A percentile compares a stretch with the other conserved stretches of the same genome.
Evolutionary conservation across 306 rosid species (phyloP).

Genomic region (Gastrolobium villosum): DNA sequence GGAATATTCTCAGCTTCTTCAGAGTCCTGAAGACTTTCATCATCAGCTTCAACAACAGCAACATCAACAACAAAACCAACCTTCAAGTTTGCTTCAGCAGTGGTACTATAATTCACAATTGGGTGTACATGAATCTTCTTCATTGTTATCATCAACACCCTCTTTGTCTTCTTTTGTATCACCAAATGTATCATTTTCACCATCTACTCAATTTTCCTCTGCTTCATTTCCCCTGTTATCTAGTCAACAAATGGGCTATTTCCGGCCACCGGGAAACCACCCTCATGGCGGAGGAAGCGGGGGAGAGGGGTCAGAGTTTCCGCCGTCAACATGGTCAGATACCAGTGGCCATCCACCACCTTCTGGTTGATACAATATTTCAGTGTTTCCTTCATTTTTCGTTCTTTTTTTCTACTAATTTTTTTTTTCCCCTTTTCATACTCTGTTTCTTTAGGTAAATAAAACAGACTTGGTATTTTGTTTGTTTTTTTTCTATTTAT

Average conservation of each 20-base stretch:
- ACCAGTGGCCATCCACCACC: slow-evolving; percentile 65
- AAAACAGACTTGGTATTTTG: neutral
- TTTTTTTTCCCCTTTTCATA: slow-evolving; percentile 25
- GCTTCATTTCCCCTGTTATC: slow-evolving; percentile 71
- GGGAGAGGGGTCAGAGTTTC: slow-evolving; percentile 36
- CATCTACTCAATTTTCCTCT: slow-evolving; percentile 62
- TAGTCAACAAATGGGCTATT: slow-evolving; percentile 54
- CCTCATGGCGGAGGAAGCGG: slow-evolving; percentile 42
- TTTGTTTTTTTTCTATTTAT: slow-evolving; percentile 10
- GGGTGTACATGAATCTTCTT: slow-evolving; percentile 61
- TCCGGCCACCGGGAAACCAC: slow-evolving; percentile 55
- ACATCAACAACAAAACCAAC: slow-evolving; percentile 20
- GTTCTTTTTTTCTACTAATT: neutral
- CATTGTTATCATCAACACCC: slow-evolving; percentile 45
- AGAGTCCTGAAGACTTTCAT: slow-evolving; percentile 65
- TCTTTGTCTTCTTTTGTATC: slow-evolving; percentile 52
- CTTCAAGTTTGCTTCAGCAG: slow-evolving; percentile 64
- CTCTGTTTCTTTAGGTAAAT: neutral
- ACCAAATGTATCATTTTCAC: slow-evolving; percentile 46
- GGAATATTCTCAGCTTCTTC: slow-evolving; percentile 81
- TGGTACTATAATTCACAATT: slow-evolving; percentile 68
- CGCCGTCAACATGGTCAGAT: slow-evolving; percentile 71
- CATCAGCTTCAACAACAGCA: slow-evolving; percentile 48
- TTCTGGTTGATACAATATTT: slow-evolving; percentile 58
- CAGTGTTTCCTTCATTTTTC: neutral